Percentiles rank a stretch among this genome's conserved stretches.
phyloP scores from a whole-genome alignment of 192 early-diverging fungal genomes.

The Podochytrium sp. region DNA sequence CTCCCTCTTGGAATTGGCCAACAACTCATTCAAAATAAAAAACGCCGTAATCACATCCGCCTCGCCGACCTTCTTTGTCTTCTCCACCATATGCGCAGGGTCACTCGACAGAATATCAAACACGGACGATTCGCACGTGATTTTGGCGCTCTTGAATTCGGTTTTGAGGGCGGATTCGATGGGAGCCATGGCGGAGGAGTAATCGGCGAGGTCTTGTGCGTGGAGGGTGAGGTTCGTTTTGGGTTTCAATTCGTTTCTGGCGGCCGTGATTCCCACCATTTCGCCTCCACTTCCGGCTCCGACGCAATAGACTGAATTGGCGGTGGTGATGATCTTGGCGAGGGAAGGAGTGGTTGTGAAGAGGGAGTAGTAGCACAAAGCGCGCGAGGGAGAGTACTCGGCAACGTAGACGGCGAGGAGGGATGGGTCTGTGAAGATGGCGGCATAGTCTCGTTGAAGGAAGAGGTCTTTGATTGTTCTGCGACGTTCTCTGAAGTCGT shows the following conservation, averaged over 20 bases:
- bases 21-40: conserved; percentile 93
- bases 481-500: conserved; percentile 63
- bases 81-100: background rate
- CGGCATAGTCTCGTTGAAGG: conserved; percentile 77
- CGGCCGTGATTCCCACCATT: conserved; percentile 77
- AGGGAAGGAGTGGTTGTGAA: background rate
- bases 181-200: conserved; percentile 24
- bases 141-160: background rate
- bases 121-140: background rate
- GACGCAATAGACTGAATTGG: conserved; percentile 55
- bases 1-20: conserved; percentile 70
- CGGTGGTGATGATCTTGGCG: conserved; percentile 28
- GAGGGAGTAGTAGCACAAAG: conserved; percentile 71
- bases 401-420: conserved; percentile 85
- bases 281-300: conserved; percentile 90
- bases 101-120: conserved; percentile 34
- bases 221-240: conserved; percentile 10
- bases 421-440: conserved; percentile 75
- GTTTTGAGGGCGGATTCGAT: conserved; percentile 21
- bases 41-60: conserved; percentile 81
- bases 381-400: conserved; percentile 82
- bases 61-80: conserved; percentile 39
- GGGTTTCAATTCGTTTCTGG: conserved; percentile 19
- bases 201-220: conserved; percentile 44
- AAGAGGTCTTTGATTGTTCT: conserved; percentile 85